Percentiles rank a stretch among this genome's conserved stretches.
phyloP scores from a whole-genome alignment of 148 eudicot species.

The Salicornia ramosissima region DNA sequence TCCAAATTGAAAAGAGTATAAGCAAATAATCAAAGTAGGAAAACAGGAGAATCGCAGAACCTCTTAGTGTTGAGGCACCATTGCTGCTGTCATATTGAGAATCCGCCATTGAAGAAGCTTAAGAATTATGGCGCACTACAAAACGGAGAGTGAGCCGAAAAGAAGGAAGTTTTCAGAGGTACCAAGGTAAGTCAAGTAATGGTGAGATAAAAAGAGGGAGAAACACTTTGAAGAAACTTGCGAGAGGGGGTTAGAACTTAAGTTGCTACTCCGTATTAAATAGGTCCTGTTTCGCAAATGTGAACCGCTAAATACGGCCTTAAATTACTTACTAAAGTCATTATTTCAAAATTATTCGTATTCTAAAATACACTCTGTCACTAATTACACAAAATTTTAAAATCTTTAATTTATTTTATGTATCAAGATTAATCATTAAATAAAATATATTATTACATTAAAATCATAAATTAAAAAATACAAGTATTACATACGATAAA shows the following conservation, averaged over 20 bases:
- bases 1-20: neutral
- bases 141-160: neutral
- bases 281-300: too few relatives aligned
- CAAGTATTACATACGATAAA: too few relatives aligned
- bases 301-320: too few relatives aligned
- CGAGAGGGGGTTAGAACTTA: neutral
- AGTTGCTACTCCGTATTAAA: too few relatives aligned
- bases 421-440: too few relatives aligned
- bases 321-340: too few relatives aligned
- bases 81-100: neutral
- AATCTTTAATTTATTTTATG: too few relatives aligned
- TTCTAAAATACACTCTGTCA: too few relatives aligned
- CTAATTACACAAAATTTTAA: too few relatives aligned
- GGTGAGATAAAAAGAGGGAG: neutral
- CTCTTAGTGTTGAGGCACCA: slow-evolving; percentile 19
- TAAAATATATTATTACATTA: too few relatives aligned
- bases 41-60: neutral
- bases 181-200: neutral
- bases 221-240: neutral
- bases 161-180: neutral
- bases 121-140: neutral
- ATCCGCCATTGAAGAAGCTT: slow-evolving; percentile 20
- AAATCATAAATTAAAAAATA: too few relatives aligned
- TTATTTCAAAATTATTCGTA: too few relatives aligned
- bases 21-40: neutral